Base-by-base conservation (phyloP, 1,284 basidiomycete genomes). In the Ustilago bromivora region DNA sequence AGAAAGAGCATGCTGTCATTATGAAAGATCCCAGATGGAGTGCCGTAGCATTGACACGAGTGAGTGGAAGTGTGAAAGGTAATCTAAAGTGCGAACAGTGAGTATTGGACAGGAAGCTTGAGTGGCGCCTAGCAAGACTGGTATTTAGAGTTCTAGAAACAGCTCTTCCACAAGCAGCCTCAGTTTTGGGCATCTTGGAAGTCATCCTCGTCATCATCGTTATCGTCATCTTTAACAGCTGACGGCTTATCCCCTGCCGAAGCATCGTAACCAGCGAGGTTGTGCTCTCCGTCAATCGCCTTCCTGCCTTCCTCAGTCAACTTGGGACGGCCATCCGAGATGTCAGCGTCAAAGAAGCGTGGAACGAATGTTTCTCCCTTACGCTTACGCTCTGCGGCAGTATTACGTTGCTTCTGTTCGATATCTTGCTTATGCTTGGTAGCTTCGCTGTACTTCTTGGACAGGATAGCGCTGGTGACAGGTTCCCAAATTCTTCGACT, bases 401-500 rank as follows among this genome's bases (percentile, higher is more conserved):
- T 46, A 23, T 82, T 80, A 12, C 83, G 56, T 61, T 85, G 83
- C 57, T 51, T 65, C 67, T 85, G 83, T 63, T 85, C 83, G 36
- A 85, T 83, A 4, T 76, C 73, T 36, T 84, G 82, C 74, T 85
- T 85, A 53, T 68, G 51, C 66, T 77, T 77, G 31, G 83, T 84
- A 12, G 83, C 83, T 23, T 70, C 67, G 53, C 74, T 89, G 88
- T 90, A 98, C 86, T 97, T 93, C 89, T 97, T 98, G 82, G 88
- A 89, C 56, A 94, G 61, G 65, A 98, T 88, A 0, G 82, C 90
- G 88, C 62, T 73, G 28, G 82, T 85, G 23, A 99, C 95, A 43
- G 89, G 90, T 61, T 93, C 91, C 97, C 96, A 98, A 67, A 98
- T 87, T 88, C 90, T 91, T 71, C 95, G 89, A 72, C 94, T 96